Evolutionary conservation across 140 eudicot species (phyloP), one percentile per base, ranked within the genome.

Genomic region (Ambrosia hybrid): DNA sequence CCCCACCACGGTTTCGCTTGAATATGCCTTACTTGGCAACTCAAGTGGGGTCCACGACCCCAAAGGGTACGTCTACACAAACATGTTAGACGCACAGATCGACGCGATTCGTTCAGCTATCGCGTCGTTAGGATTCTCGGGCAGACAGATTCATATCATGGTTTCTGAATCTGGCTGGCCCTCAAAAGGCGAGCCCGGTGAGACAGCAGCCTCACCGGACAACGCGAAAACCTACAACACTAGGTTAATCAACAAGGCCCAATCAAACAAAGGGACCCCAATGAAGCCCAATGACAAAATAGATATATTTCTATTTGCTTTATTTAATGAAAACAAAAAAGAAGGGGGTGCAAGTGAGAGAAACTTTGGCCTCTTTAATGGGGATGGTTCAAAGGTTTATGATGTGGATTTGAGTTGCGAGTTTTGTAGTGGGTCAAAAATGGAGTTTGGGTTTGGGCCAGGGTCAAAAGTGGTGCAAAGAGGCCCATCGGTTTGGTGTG

Each of bases 101-200:
- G 96, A 87, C n/a, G 91, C 91, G n/a, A 79, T 87, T 14, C 77
- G 83, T 3, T 77, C 89, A 0, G 96, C 95, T 3, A 87, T 90
- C 2, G 70, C 33, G 30, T 84, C 86, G 3, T 34, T 87, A 6
- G 91, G 94, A 21, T 87, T 84, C 16, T 80, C 49, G 4, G 80
- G 85, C 75, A 68, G 74, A 0, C 51, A 83, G 1, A 41, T 87
- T 13, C 76, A 66, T 63, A 84, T 89, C 2, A 78, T 75, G 1
- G 90, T 89, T 34, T 89, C 96, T 2, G 96, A 90, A 71, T 82
- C 96, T 1, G 91, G 96, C 13, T 87, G 96, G 91, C 95, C 96
- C 12, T 90, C 96, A 0, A 83, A 85, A 72, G 96, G 95, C 8
- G 95, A 87, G 53, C 34, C 86, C 3, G 79, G 72, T 16, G 96